Conservation (phyloP, 2,329 filamentous ascomycete species). For the Clarireedia paspali region DNA sequence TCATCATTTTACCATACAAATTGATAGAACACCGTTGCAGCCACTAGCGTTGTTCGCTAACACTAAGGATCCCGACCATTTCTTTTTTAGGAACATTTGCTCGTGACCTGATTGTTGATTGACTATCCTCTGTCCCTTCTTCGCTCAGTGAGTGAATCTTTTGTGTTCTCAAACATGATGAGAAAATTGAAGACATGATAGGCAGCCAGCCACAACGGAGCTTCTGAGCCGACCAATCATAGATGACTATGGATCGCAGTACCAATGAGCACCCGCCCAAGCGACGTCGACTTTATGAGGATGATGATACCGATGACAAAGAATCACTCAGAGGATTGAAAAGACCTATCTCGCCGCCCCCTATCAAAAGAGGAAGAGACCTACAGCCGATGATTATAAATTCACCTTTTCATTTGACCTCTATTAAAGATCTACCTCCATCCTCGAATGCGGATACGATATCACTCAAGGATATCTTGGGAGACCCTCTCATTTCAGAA, state of each 20-base stretch:
- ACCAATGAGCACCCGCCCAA: conserved; percentile 20
- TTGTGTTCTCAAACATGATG: neutral
- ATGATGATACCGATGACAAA: neutral
- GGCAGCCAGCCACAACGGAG: neutral
- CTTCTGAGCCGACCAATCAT: neutral
- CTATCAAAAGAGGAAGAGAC: conserved; percentile 11
- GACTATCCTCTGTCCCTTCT: too few species aligned
- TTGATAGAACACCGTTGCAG: conserved; percentile 7
- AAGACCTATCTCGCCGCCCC: conserved; percentile 26
- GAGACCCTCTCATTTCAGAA: conserved; percentile 48
- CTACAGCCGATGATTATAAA: conserved; percentile 12
- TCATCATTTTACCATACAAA: neutral
- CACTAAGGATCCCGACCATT: conserved; percentile 1
- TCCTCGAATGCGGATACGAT: conserved; percentile 49
- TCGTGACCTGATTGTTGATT: neutral
- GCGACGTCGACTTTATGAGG: conserved; percentile 17
- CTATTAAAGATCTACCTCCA: conserved; percentile 44
- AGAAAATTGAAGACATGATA: neutral
- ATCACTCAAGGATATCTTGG: conserved; percentile 47
- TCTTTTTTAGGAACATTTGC: neutral
- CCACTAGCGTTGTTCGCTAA: neutral
- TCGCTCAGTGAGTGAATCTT: neutral
- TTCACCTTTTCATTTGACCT: conserved; percentile 53
- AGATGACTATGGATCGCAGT: conserved; percentile 15
- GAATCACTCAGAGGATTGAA: conserved; percentile 5